Evolutionary conservation across 129 eudicot genomes (phyloP).

Genomic region (Logfia minima): DNA sequence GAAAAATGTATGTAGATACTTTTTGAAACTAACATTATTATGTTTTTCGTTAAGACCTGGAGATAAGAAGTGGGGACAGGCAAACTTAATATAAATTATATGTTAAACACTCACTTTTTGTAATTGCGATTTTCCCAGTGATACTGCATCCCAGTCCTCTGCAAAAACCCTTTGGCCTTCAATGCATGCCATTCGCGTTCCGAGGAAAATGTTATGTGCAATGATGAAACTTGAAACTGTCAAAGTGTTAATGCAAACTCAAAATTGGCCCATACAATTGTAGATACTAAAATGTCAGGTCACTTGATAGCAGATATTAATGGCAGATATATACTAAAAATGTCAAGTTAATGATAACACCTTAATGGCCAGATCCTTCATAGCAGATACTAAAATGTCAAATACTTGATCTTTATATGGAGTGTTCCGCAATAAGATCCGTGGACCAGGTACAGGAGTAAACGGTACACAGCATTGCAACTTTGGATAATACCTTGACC

Average conservation of each 20-base stretch:
- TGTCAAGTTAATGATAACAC: slow-evolving; percentile 31
- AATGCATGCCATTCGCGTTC: slow-evolving; percentile 63
- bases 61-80: not conserved
- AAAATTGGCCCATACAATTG: slow-evolving; percentile 15
- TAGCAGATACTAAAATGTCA: slow-evolving; percentile 81
- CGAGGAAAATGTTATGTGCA: slow-evolving; percentile 88
- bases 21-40: not conserved
- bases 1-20: not conserved
- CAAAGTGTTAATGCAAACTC: slow-evolving; percentile 28
- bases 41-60: not conserved
- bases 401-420: slow-evolving; percentile 72
- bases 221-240: slow-evolving; percentile 86
- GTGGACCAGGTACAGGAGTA: slow-evolving; percentile 94
- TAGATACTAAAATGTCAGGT: not conserved
- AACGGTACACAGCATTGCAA: slow-evolving; percentile 91
- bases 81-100: not conserved
- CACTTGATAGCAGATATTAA: slow-evolving; percentile 79
- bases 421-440: slow-evolving; percentile 74
- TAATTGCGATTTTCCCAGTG: slow-evolving; percentile 96
- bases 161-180: slow-evolving; percentile 85
- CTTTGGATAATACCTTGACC: slow-evolving; percentile 88
- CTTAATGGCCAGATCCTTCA: slow-evolving; percentile 79
- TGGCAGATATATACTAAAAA: not conserved
- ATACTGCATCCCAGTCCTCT: slow-evolving; percentile 95
- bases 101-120: slow-evolving; percentile 44